Conservation (phyloP, 768 basidiomycete genomes). For the Gloeostereum incarnatum region DNA sequence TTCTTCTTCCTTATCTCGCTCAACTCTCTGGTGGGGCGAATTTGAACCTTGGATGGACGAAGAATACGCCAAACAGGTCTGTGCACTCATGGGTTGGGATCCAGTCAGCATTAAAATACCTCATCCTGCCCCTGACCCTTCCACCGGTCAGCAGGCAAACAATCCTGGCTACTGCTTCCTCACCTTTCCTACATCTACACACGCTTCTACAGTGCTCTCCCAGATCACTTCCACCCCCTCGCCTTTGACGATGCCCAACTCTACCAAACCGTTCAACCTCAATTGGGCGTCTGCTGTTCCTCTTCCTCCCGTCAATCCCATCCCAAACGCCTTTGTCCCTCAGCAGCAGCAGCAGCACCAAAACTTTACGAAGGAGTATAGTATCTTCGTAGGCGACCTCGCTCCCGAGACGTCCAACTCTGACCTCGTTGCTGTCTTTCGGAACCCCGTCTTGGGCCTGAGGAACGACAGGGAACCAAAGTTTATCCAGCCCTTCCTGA, state of each 20-base stretch:
- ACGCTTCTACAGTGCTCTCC: conserved; percentile 61
- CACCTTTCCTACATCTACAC: conserved; percentile 66
- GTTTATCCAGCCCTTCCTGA: conserved; percentile 80
- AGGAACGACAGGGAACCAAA: conserved; percentile 83
- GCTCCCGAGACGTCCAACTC: conserved; percentile 91
- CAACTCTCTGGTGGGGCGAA: conserved; percentile 79
- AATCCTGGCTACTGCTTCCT: conserved; percentile 87
- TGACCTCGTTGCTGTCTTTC: conserved; percentile 88
- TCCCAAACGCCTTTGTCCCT: conserved; percentile 8
- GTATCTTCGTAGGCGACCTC: conserved; percentile 91
- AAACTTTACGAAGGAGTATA: conserved; percentile 77
- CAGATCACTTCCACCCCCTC: conserved; percentile 40
- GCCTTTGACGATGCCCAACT: conserved; percentile 76
- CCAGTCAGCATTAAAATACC: conserved; percentile 67
- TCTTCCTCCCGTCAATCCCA: neutral
- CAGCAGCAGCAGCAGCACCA: too few relatives aligned
- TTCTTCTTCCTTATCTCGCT: too few relatives aligned
- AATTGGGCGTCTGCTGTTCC: conserved; percentile 47
- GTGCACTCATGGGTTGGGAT: conserved; percentile 82
- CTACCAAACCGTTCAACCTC: conserved; percentile 69
- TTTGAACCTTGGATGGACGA: conserved; percentile 97
- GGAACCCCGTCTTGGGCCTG: conserved; percentile 80
- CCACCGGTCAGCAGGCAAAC: conserved; percentile 58
- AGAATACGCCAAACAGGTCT: conserved; percentile 87
- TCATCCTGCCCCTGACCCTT: conserved; percentile 41